These are phyloP conservation scores for Aspergillus pseudoglaucus DNA, from an alignment of 2,329 filamentous ascomycete species.

Conservation along the genomic window DNA sequence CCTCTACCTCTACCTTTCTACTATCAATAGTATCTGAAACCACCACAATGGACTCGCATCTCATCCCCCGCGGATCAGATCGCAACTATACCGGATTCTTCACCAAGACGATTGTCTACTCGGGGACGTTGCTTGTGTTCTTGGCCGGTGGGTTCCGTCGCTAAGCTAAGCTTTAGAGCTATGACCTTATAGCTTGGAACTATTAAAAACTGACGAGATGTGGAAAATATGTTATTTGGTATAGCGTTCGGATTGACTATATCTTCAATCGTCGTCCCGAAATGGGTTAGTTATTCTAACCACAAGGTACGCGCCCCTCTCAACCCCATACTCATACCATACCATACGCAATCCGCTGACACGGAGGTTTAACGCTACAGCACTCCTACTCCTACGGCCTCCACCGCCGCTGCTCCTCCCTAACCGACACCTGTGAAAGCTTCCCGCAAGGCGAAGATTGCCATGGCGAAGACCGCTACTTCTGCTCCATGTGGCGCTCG, in stretches of 20 bases:
- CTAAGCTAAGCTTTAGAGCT: not conserved
- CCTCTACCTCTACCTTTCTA: not conserved
- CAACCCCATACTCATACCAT: not conserved
- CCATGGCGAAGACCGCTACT: constrained; percentile 59
- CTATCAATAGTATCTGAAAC: not conserved
- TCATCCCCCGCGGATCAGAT: constrained; percentile 37
- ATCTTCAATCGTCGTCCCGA: constrained; percentile 41
- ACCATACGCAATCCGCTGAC: not conserved
- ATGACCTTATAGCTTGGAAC: not conserved
- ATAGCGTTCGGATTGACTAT: constrained; percentile 41
- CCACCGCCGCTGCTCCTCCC: constrained; percentile 69
- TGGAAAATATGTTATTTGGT: not conserved
- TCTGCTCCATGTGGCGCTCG: constrained; percentile 88
- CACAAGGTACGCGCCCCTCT: constrained; percentile 29
- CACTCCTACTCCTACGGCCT: constrained; percentile 67
- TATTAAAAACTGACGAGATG: not conserved
- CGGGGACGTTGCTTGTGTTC: constrained; percentile 38
- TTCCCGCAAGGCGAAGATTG: constrained; percentile 68
- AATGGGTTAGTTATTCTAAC: constrained; percentile 44
- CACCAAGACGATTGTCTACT: constrained; percentile 45
- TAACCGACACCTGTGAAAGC: constrained; percentile 47
- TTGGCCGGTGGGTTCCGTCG: constrained; percentile 31
- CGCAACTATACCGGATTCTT: constrained; percentile 43
- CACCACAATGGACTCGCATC: constrained; percentile 35
- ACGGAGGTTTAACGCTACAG: constrained; percentile 31